Base-by-base conservation (phyloP, 257 asterid species). In the Eucommia ulmoides region DNA sequence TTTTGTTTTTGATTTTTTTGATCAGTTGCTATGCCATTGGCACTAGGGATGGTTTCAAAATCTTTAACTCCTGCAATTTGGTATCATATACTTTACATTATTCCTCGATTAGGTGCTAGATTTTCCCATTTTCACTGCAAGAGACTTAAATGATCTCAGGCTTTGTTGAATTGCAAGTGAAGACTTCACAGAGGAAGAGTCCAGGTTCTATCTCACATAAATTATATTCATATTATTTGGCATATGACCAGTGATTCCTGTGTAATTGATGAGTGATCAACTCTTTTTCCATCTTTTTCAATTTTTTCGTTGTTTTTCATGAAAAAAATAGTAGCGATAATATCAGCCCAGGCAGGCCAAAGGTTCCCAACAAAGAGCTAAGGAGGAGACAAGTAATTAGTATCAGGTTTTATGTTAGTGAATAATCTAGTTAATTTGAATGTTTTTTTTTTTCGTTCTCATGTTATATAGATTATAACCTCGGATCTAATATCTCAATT, bases 381-480 rank as follows among this genome's bases (percentile, higher is more conserved):
- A 78, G 93, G 62, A 80, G 84, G 79, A 77, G 96, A 75, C 97
- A 83, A 94, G 99, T 91, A n/a, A n/a, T n/a, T n/a, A n/a, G n/a
- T n/a, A n/a, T n/a, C n/a, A n/a, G n/a, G n/a, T n/a, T n/a, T n/a
- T n/a, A n/a, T n/a, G n/a, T n/a, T n/a, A n/a, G n/a, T n/a, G n/a
- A n/a, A n/a, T n/a, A n/a, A n/a, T n/a, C n/a, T n/a, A n/a, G n/a
- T n/a, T n/a, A 72, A 54, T 11, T 50, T 50, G 50, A 50, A 33
- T 48, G 29, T 19, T 25, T 38, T 0, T 19, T 17, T 52, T 68
- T 18, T 51, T 25, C 10, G 53, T 50, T 52, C 33, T 19, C 52
- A 59, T 33, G 55, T 45, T 33, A 55, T 59, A 45, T 67, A 91
- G 99, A 75, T 91, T 55, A 86, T 86, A 60, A 69, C 75, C 64